Conservation (phyloP, 768 basidiomycete species). For the Porpolomopsis calyptriformis region DNA sequence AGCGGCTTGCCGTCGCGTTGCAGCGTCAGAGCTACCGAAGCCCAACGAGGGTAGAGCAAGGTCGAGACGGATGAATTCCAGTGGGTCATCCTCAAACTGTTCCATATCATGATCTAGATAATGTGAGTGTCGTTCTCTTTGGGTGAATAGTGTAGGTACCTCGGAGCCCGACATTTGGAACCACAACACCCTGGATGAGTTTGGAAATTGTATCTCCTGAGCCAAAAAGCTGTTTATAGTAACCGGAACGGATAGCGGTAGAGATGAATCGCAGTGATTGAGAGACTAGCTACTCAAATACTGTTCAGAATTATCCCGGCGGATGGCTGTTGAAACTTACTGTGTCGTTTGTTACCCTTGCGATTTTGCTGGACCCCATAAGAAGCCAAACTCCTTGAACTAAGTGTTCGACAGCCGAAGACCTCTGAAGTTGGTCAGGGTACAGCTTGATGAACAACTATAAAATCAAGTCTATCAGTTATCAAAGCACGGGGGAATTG, state of each 20-base stretch:
- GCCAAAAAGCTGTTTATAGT: constrained; percentile 74
- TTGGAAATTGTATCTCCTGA: constrained; percentile 69
- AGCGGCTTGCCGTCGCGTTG: constrained; percentile 85
- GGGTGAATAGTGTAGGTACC: not conserved
- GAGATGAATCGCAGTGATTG: constrained; percentile 87
- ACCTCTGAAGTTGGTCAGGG: constrained; percentile 61
- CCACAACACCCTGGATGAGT: constrained; percentile 80
- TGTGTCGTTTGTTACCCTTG: constrained; percentile 63
- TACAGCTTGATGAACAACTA: constrained; percentile 78
- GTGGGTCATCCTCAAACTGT: constrained; percentile 93
- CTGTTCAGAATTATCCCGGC: not conserved
- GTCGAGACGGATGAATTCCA: constrained; percentile 88
- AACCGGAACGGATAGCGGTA: constrained; percentile 80
- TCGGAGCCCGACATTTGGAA: constrained; percentile 85
- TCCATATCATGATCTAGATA: constrained; percentile 70
- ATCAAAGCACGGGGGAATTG: not conserved
- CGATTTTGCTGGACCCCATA: constrained; percentile 59
- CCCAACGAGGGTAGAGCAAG: constrained; percentile 51
- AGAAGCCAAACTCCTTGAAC: constrained; percentile 88
- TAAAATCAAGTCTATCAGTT: not conserved
- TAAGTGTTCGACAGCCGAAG: constrained; percentile 56
- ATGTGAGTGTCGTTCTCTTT: not conserved
- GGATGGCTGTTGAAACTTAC: constrained; percentile 29
- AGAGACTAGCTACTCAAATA: constrained; percentile 62
- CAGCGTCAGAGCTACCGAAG: constrained; percentile 44